Percentiles rank a stretch among this genome's conserved stretches.
Evolutionary conservation across 2,329 filamentous ascomycete genomes (phyloP).

Genomic region (Microcyclospora tardicrescens): DNA sequence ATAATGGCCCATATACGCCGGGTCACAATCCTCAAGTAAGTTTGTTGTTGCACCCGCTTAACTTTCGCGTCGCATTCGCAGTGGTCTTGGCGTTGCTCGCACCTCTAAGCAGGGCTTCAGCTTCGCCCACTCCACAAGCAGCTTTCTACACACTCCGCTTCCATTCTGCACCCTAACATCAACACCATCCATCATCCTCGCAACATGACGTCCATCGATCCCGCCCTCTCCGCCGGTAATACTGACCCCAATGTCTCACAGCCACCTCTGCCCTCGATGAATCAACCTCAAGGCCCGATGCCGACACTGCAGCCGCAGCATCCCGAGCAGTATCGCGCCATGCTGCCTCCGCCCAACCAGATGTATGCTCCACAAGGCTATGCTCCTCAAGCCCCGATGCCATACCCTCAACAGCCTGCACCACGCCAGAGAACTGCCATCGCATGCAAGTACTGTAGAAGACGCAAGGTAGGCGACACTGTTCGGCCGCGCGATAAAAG

Average conservation of each 20-base stretch:
- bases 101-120: neutral
- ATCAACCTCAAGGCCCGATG: conserved; percentile 26
- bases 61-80: conserved; percentile 1
- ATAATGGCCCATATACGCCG: conserved; percentile 18
- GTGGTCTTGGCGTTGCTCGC: neutral
- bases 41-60: conserved; percentile 3
- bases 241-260: conserved; percentile 16
- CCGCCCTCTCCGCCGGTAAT: conserved; percentile 15
- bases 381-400: conserved; percentile 29
- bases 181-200: conserved; percentile 2
- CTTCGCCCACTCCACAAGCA: neutral
- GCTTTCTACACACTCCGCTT: neutral
- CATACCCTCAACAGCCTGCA: conserved; percentile 35
- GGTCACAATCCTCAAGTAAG: conserved; percentile 1
- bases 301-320: conserved; percentile 32
- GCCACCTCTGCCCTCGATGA: conserved; percentile 19
- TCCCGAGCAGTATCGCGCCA: conserved; percentile 31
- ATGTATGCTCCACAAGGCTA: conserved; percentile 32
- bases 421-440: conserved; percentile 48
- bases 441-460: conserved; percentile 46
- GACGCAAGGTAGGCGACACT: conserved; percentile 40
- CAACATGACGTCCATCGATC: conserved; percentile 19
- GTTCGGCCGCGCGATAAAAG: neutral
- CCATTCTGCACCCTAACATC: neutral
- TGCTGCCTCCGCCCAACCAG: conserved; percentile 31